These are phyloP conservation scores for Yarrowia bubula DNA, from an alignment of 805 yeast genomes.

Conservation along the genomic window DNA sequence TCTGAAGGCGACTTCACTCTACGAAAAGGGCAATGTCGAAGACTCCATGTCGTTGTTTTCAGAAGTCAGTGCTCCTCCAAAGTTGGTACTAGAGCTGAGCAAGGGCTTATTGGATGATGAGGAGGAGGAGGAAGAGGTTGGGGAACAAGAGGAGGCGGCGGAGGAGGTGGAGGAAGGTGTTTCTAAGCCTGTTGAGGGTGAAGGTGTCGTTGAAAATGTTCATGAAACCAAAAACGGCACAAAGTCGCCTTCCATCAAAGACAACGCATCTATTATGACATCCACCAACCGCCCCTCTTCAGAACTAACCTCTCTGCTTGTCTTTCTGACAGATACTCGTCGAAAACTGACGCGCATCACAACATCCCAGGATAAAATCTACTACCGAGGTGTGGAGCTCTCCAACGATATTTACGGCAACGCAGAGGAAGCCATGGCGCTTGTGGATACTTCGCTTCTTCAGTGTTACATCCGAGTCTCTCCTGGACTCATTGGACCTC, in stretches of 20 bases:
- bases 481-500: constrained; percentile 76
- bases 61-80: constrained; percentile 60
- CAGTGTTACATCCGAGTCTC: constrained; percentile 66
- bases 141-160: neutral
- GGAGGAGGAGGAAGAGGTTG: neutral
- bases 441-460: constrained; percentile 77
- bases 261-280: neutral
- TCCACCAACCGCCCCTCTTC: constrained; percentile 9
- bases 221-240: no score
- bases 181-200: neutral
- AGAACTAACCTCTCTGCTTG: constrained; percentile 41
- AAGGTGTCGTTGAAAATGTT: no score
- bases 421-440: constrained; percentile 39
- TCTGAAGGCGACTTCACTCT: constrained; percentile 42
- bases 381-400: constrained; percentile 33
- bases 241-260: neutral
- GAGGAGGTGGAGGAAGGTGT: neutral
- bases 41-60: constrained; percentile 48
- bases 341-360: constrained; percentile 44
- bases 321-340: constrained; percentile 51
- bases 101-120: neutral
- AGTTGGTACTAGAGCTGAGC: constrained; percentile 47
- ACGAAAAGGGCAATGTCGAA: constrained; percentile 37
- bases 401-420: constrained; percentile 38
- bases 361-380: constrained; percentile 28